Base-by-base conservation (phyloP, 2,329 filamentous ascomycete species). In the Sporothrix globosa region DNA sequence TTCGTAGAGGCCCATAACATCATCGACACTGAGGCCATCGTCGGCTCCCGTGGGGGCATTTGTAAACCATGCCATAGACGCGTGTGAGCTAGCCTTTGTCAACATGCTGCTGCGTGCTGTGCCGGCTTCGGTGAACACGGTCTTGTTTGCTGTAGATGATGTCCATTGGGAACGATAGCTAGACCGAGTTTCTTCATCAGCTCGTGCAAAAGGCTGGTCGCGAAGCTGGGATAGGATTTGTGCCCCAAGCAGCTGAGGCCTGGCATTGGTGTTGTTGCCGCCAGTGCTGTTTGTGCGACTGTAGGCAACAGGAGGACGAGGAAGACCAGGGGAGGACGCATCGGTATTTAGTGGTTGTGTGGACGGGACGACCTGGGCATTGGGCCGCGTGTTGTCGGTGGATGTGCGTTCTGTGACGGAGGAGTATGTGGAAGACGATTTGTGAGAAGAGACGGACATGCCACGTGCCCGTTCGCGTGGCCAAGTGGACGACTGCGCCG, bases 101-200 rank as follows among this genome's bases (percentile, higher is more conserved):
- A 90, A 79, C 66, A 96, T 85, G 77, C 93, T 97, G 78, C 92
- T 96, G 72, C 92, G 86, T 77, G 95, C 92, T 1, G 92, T 96
- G n/a, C 90, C 88, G 5, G 79, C 56, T 6, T 75, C 73, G 1
- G 78, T 78, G 48, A 77, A 79, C 13, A 77, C 74, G 2, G 85
- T 86, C 30, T 90, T 93, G 44, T 85, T 85, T 34, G 82, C 81
- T 5, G 85, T 86, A 3, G 86, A 87, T 48, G 82, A 78, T 21
- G 86, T 85, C 67, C 84, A 78, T 72, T 88, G 86, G 17, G 86
- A 87, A 69, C 86, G 84, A 75, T 83, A 86, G 78, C 86, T 88
- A 0, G 84, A 85, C 48, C 86, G 82, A 44, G 83, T 79, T 76
- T 87, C 85, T 70, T 87, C 85, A 69, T 81, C 82, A 71, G 80